A percentile compares a stretch with the other conserved stretches of the same genome.
phyloP scores from a whole-genome alignment of 2,329 filamentous ascomycete species.

The Nannizziopsis barbatae region DNA sequence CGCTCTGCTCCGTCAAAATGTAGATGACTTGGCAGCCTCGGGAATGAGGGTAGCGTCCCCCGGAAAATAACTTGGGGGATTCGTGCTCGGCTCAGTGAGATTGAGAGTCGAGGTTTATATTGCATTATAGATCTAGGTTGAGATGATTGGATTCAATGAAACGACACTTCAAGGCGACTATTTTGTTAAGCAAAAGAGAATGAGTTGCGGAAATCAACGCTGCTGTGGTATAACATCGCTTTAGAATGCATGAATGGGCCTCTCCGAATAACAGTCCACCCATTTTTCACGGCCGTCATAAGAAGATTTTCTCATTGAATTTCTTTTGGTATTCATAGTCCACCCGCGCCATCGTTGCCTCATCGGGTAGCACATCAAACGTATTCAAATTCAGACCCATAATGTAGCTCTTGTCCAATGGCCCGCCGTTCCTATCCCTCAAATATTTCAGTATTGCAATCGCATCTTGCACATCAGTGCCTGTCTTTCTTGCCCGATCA shows the following conservation, averaged over 20 bases:
- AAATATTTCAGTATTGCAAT: slow-evolving; percentile 23
- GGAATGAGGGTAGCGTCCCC: no score
- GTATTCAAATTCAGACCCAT: slow-evolving; percentile 22
- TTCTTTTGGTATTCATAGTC: slow-evolving; percentile 21
- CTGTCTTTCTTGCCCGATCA: slow-evolving; percentile 18
- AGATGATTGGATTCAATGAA: no score
- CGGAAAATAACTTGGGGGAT: no score
- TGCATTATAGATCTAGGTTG: no score
- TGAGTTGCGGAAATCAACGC: no score
- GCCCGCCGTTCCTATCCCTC: slow-evolving; percentile 18
- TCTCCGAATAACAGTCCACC: not conserved
- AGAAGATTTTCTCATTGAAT: slow-evolving; percentile 20
- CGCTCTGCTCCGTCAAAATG: no score
- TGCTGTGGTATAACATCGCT: not conserved
- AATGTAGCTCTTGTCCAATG: slow-evolving; percentile 21
- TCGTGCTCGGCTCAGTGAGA: no score
- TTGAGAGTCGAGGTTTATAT: no score
- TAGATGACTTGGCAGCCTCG: no score
- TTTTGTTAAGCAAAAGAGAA: no score
- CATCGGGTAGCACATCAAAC: slow-evolving; percentile 23
- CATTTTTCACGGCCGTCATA: not conserved
- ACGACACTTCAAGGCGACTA: no score
- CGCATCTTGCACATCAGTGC: slow-evolving; percentile 23
- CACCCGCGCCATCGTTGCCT: slow-evolving; percentile 22
- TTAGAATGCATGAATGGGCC: not conserved